Evolutionary conservation across 768 basidiomycete genomes (phyloP), one percentile per base, ranked within the genome.

Genomic region (Albatrellus ellisii): DNA sequence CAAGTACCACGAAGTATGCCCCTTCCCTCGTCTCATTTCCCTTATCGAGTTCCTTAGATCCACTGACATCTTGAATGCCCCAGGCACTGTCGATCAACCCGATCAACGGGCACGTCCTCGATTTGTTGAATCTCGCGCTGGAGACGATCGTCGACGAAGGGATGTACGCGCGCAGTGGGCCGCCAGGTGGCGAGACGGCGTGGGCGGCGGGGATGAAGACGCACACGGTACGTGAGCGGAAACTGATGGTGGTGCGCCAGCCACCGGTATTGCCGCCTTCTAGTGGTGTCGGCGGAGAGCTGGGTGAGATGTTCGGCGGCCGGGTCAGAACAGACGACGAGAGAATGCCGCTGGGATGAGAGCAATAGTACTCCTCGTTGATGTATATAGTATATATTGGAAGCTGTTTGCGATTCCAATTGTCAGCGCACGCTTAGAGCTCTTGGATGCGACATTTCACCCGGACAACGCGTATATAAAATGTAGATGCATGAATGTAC

Each of bases 1-100:
- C 27, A 80, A 79, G 46, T 98, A 95, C 51, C 95, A 99, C 56
- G 87, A 92, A 66, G 92, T 90, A 41, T 28, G 76, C 45, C 4
- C 9, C 20, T 4, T 14, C 20, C 5, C n/a, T 21, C 14, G 29
- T 9, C 26, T 31, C 32, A 17, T 39, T 15, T 37, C 35, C 27
- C 11, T 9, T 29, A 33, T 39, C 42, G 46, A 44, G 46, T 24
- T n/a, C 12, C 27, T 21, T 7, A 35, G 27, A 28, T 28, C 27
- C 26, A 20, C 18, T 41, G 34, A 33, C 25, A 27, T 5, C 25
- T 41, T 2, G n/a, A 20, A 12, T 50, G 85, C 80, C 1, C 11
- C 24, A 50, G 49, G 78, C 85, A 0, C 62, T 91, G 38, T 81
- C 81, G 52, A 67, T 89, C 47, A 82, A 88, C 53, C 86, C 85